Evolutionary conservation across 2,329 filamentous ascomycete species (phyloP).

Genomic region (Beauveria sp.): DNA sequence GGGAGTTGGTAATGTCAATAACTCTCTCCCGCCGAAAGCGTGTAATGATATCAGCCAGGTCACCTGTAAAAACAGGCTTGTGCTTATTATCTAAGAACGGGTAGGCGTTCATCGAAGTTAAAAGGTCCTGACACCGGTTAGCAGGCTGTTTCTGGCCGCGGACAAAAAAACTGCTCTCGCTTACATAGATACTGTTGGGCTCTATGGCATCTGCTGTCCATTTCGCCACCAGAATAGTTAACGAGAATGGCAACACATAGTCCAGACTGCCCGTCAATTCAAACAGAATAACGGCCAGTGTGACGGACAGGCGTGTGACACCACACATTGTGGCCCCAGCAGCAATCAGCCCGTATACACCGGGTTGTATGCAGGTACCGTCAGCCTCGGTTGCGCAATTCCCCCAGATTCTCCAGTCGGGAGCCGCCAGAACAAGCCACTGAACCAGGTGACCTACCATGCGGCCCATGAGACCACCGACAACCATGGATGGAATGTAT

Average conservation of each 20-base stretch:
- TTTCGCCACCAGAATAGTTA: constrained; percentile 90
- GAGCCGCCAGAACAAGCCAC: constrained; percentile 67
- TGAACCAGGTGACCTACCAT: constrained; percentile 82
- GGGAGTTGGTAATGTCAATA: constrained; percentile 82
- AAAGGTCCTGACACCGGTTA: constrained; percentile 55
- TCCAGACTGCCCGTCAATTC: constrained; percentile 92
- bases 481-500: constrained; percentile 98
- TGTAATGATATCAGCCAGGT: constrained; percentile 79
- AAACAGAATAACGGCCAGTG: constrained; percentile 89
- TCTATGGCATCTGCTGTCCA: constrained; percentile 97
- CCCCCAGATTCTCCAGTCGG: constrained; percentile 65
- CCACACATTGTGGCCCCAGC: constrained; percentile 98
- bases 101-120: constrained; percentile 96
- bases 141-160: background rate
- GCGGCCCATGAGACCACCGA: constrained; percentile 84
- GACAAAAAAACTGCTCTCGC: constrained; percentile 20
- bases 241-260: constrained; percentile 89
- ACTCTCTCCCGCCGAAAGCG: constrained; percentile 66
- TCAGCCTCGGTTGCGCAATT: constrained; percentile 63
- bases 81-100: constrained; percentile 96
- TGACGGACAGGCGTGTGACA: constrained; percentile 87
- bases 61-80: constrained; percentile 81
- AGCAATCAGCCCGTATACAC: constrained; percentile 92
- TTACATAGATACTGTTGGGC: constrained; percentile 83
- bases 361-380: constrained; percentile 84